Conservation (phyloP, 2,329 filamentous ascomycete species). For the Cladosporium sphaerospermum region DNA sequence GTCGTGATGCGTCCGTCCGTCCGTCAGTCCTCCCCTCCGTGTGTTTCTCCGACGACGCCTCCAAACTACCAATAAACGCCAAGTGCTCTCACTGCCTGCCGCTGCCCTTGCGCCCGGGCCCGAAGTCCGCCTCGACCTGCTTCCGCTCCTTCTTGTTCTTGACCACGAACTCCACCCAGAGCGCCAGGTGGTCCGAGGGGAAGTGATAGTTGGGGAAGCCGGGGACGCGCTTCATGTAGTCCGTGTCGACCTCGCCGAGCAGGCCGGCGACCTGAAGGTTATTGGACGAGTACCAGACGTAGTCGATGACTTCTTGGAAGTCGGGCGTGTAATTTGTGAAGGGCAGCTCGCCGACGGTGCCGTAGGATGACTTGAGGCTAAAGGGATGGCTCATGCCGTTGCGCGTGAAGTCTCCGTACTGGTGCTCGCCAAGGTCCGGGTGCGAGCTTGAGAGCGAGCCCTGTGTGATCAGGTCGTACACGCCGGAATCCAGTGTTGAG, state of each 20-base stretch:
- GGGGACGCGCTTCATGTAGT: slow-evolving; percentile 78
- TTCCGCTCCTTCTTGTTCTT: slow-evolving; percentile 70
- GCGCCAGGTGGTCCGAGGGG: slow-evolving; percentile 84
- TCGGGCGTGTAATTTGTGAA: slow-evolving; percentile 96
- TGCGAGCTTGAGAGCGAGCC: slow-evolving; percentile 75
- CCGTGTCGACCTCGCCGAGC: slow-evolving; percentile 77
- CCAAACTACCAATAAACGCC: too few relatives aligned
- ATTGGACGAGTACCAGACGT: slow-evolving; percentile 96
- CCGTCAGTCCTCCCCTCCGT: too few relatives aligned
- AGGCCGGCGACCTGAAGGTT: slow-evolving; percentile 76
- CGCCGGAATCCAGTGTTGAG: slow-evolving; percentile 76
- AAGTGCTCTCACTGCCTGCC: slow-evolving; percentile 1
- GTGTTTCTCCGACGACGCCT: too few relatives aligned
- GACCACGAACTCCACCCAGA: slow-evolving; percentile 83
- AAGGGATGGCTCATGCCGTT: slow-evolving; percentile 94
- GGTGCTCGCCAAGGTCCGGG: slow-evolving; percentile 68
- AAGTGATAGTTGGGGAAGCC: slow-evolving; percentile 94
- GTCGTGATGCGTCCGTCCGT: too few relatives aligned
- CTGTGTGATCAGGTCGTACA: slow-evolving; percentile 81
- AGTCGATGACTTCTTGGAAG: slow-evolving; percentile 91
- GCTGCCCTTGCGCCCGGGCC: slow-evolving; percentile 12
- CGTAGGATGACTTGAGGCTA: slow-evolving; percentile 85
- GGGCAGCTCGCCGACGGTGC: slow-evolving; percentile 72
- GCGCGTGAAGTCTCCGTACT: slow-evolving; percentile 88
- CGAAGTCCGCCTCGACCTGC: slow-evolving; percentile 31